Percentiles rank a stretch among this genome's conserved stretches.
Evolutionary conservation across 2,329 filamentous ascomycete species (phyloP).

Genomic region (Aspergillus quadrilineatus): DNA sequence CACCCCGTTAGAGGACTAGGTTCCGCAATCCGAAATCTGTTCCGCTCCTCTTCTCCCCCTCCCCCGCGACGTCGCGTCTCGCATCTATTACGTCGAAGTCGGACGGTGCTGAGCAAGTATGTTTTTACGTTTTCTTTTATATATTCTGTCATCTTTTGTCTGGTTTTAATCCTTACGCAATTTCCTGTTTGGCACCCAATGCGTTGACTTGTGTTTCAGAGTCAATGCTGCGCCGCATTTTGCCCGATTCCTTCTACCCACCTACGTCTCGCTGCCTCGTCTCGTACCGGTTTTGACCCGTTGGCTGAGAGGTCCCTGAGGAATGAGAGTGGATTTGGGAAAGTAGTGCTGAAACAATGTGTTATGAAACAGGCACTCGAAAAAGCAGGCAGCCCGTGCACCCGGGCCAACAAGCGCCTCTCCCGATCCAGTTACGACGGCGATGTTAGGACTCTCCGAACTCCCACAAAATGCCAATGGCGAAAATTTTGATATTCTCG

Average conservation of each 20-base stretch:
- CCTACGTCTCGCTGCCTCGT: slow-evolving; percentile 1
- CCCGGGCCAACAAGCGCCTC: slow-evolving; percentile 25
- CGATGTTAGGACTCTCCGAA: slow-evolving; percentile 39
- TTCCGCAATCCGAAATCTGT: slow-evolving; percentile 32
- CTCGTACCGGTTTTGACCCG: not conserved
- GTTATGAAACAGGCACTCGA: slow-evolving; percentile 21
- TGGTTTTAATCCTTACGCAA: not conserved
- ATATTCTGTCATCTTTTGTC: not conserved
- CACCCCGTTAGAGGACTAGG: slow-evolving; percentile 33
- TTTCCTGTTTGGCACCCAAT: not conserved
- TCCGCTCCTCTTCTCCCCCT: slow-evolving; percentile 30
- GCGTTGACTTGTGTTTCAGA: slow-evolving; percentile 7
- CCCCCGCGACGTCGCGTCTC: slow-evolving; percentile 32
- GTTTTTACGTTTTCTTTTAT: not conserved
- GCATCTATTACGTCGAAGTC: slow-evolving; percentile 37
- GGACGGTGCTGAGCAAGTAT: slow-evolving; percentile 38
- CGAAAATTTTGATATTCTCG: slow-evolving; percentile 66
- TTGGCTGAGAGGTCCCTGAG: not conserved
- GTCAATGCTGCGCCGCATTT: slow-evolving; percentile 6
- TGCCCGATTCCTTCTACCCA: slow-evolving; percentile 2
- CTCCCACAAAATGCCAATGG: slow-evolving; percentile 40
- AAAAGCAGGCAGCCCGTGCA: slow-evolving; percentile 17
- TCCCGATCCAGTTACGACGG: slow-evolving; percentile 37
- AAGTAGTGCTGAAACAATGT: slow-evolving; percentile 5
- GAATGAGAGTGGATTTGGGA: not conserved